These are phyloP conservation scores for Zanthoxylum bungeanum DNA, from an alignment of 345 rosid genomes.

Conservation along the genomic window DNA sequence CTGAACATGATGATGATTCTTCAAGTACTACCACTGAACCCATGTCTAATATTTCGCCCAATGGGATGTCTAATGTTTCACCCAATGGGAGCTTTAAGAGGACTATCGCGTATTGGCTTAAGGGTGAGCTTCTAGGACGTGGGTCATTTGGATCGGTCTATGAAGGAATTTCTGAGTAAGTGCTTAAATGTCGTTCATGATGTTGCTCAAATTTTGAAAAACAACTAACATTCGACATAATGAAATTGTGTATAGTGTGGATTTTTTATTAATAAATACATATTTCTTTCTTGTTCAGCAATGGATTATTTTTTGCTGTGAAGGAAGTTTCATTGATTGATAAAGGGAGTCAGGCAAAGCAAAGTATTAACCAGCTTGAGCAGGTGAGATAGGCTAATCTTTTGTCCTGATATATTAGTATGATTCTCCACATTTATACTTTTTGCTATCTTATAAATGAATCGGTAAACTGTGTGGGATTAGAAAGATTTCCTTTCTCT, in stretches of 20 bases:
- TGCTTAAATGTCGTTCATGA: not conserved
- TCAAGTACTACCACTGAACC: slow-evolving; percentile 62
- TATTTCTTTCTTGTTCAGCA: slow-evolving; percentile 31
- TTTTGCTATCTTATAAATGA: not conserved
- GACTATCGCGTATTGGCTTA: slow-evolving; percentile 55
- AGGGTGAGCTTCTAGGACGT: slow-evolving; percentile 76
- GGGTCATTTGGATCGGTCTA: slow-evolving; percentile 93
- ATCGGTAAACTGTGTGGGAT: not conserved
- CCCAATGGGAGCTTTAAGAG: slow-evolving; percentile 42
- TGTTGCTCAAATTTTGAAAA: not conserved
- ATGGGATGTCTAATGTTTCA: too few relatives aligned
- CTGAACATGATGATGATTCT: slow-evolving; percentile 73
- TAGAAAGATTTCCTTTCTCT: not conserved
- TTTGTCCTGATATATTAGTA: too few relatives aligned
- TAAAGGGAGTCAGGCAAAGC: slow-evolving; percentile 72
- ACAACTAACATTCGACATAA: not conserved
- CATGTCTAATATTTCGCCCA: slow-evolving; percentile 60
- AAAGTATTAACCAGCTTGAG: slow-evolving; percentile 76
- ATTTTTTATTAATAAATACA: not conserved
- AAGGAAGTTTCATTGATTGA: slow-evolving; percentile 88
- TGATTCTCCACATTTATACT: not conserved
- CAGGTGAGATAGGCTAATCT: slow-evolving; percentile 47
- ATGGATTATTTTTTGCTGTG: slow-evolving; percentile 84
- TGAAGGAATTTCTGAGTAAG: slow-evolving; percentile 83
- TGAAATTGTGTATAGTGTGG: too few relatives aligned